phyloP scores from a whole-genome alignment of 352 stramenopile genomes.

The Phytophthora capsici region DNA sequence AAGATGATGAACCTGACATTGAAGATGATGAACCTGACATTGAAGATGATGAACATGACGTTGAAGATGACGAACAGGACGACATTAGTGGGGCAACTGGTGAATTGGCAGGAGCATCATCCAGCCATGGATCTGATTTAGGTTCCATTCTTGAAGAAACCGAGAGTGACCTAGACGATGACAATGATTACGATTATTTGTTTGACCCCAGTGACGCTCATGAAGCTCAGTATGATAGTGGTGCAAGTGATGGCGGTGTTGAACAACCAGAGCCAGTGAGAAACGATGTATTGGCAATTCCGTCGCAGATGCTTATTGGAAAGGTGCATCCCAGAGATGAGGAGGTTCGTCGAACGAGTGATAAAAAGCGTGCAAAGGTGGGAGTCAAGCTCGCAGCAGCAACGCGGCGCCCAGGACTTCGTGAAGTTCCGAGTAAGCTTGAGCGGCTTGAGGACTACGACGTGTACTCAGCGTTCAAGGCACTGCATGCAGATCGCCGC shows the following conservation, averaged over 20 bases:
- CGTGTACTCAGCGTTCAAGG: conserved; percentile 4
- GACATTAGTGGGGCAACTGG: not conserved
- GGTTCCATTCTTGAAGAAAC: not conserved
- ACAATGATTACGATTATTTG: not conserved
- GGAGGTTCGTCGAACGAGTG: not conserved
- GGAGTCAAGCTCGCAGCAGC: not conserved
- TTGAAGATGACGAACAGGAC: not conserved
- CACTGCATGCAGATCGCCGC: not conserved
- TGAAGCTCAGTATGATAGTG: not conserved
- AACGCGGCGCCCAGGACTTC: not conserved
- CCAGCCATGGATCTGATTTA: not conserved
- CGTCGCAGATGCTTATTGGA: not conserved
- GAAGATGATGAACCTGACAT: too few species aligned
- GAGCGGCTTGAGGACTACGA: not conserved
- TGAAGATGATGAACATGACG: not conserved
- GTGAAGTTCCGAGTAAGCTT: not conserved
- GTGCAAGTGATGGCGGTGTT: not conserved
- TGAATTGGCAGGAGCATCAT: not conserved
- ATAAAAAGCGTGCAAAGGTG: not conserved
- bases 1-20: too few species aligned
- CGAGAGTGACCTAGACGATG: not conserved
- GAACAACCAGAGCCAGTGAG: not conserved
- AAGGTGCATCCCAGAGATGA: not conserved
- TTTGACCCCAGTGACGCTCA: not conserved
- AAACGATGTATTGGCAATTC: not conserved